Base-by-base conservation (phyloP, 306 rosid genomes). In the Cucurbita pepo region DNA sequence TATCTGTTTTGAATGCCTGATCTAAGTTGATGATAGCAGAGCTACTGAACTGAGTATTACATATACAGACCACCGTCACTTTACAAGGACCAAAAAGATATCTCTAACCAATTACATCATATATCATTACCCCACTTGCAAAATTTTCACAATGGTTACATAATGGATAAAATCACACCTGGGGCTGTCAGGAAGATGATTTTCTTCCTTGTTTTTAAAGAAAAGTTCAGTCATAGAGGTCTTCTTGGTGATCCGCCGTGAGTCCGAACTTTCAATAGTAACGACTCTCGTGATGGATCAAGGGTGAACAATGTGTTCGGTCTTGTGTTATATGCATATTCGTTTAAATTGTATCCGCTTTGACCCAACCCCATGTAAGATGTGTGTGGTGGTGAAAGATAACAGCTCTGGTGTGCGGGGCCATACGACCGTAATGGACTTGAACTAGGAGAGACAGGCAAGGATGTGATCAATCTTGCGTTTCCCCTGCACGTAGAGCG, bases 211-310 rank as follows among this genome's bases (percentile, higher is more conserved):
- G 34, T 30, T 69, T 69, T 34, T 50, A 18, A 7, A 14, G 41
- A 48, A 50, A 66, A 16, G 53, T 79, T 60, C 47, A 0, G 63
- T 94, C 79, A 91, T 77, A 87, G 65, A 77, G 82, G 78, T 82
- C 97, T 88, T 79, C 91, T 91, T 38, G 99, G 99, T 63, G 99
- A 94, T 59, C 99, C 91, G 41, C 95, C 81, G 0, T 88, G 97
- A 1, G 92, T 91, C 19, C 78, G 91, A 47, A 88, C 76, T 74
- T 72, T 91, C 71, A 76, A 78, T 69, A 74, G 75, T 40, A 90
- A 77, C 18, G 86, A 44, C 70, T 93, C 97, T 6, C 62, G 79
- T 82, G 79, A 86, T 21, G 91, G 88, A 77, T 91, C 95, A 9
- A 82, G 85, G 63, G 85, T 79, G 72, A 77, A 84, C 8, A 82